Conservation (phyloP, 2,329 filamentous ascomycete genomes). For the Colletotrichum sp. region DNA sequence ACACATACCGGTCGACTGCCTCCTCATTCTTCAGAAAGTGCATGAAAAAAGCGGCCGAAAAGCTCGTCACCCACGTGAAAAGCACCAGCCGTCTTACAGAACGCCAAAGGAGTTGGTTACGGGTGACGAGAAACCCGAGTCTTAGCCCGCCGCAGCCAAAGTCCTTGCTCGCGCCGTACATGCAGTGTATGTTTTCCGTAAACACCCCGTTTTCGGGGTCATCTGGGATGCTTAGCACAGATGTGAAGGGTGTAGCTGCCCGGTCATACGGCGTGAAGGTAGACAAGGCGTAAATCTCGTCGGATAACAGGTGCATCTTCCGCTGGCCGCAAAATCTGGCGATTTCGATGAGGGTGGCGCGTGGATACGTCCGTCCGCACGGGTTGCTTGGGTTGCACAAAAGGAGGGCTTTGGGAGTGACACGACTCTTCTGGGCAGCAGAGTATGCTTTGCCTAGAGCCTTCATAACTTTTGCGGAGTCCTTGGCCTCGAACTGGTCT, state of each 20-base stretch:
- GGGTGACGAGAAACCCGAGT: neutral
- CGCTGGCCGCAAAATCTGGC: neutral
- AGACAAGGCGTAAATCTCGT: slow-evolving; percentile 6
- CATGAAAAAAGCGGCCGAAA: neutral
- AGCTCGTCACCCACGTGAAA: neutral
- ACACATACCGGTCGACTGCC: neutral
- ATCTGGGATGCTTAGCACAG: neutral
- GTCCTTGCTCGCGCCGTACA: slow-evolving; percentile 5
- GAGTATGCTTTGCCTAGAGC: neutral
- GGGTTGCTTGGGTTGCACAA: slow-evolving; percentile 7
- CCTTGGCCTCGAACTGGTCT: neutral
- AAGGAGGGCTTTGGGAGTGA: neutral
- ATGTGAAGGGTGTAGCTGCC: neutral
- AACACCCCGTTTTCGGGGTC: neutral
- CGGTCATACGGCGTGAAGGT: neutral
- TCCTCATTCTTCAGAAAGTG: neutral
- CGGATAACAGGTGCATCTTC: neutral
- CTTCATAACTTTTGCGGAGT: neutral
- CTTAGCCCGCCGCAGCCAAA: slow-evolving; percentile 1
- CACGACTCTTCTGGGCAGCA: neutral
- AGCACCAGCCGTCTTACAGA: neutral
- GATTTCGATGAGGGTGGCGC: neutral
- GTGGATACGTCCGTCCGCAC: neutral
- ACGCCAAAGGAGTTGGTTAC: neutral
- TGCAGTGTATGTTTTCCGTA: neutral